Base-by-base conservation (phyloP, 257 asterid species). In the Petrea volubilis region DNA sequence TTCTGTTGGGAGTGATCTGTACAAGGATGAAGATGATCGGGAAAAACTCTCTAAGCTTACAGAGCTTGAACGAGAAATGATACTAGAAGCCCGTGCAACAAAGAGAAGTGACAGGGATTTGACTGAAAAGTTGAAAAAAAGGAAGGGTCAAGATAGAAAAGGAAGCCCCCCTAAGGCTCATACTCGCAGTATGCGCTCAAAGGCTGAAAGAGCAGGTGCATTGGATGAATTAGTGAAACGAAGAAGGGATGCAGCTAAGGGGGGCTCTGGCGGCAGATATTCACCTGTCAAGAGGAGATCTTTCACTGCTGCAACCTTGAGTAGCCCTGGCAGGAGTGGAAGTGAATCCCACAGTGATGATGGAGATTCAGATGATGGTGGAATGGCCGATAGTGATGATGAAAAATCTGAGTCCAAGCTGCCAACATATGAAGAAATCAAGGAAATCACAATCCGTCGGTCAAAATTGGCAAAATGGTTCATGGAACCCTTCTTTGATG, bases 401-500 rank as follows among this genome's bases (percentile, higher is more conserved):
- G 98, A 91, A 36, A 94, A 89, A 33, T 78, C 87, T 0, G 90
- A 90, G 83, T 88, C 96, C 64, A 85, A 86, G 73, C 70, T 84
- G 72, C 96, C 95, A 68, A 85, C 88, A 0, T 94, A 60, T 70
- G 99, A 94, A 71, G 98, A 94, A 64, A 85, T 94, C 61, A 91
- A 76, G 81, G 99, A 90, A 64, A 88, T 94, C 17, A 86, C 99
- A 7, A 89, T 94, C 74, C 86, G 90, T 18, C 87, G 97, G 76
- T 94, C 99, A 29, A 94, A 91, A 77, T 87, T 94, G 34, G 86
- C 95, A 9, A 94, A 91, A 77, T 94, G 98, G 99, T 89, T 91
- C 64, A 89, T 94, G 99, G 99, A 94, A 75, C 99, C 99, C 21
- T 94, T 88, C 80, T 94, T 94, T 70, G 99, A 94, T 72, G 99